Evolutionary conservation across 2,329 filamentous ascomycete genomes (phyloP), one percentile per base, ranked within the genome.

Genomic region (Trichoderma sp.): DNA sequence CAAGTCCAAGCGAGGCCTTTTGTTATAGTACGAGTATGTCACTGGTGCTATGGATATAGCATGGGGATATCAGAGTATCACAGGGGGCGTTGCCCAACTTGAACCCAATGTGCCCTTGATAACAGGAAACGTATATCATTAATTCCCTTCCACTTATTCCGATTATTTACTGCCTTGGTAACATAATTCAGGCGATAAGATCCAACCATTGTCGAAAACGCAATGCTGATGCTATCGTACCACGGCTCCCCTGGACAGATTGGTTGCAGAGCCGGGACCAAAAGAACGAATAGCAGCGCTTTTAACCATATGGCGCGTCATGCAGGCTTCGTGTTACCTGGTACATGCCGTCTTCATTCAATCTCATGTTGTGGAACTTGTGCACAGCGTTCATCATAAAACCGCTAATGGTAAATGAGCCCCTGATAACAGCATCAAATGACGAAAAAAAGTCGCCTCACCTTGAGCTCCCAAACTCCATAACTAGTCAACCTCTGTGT

Each of bases 391-490:
- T 12, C 13, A 23, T 36, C 50, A 47, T 26, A 8, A 66, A 72
- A 65, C 65, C 34, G 65, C 71, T 69, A 69, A 30, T 30, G 34
- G 63, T 50, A 63, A 69, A 69, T 69, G 65, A 72, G 71, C 71
- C 28, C 71, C 71, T 59, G 58, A 32, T 59, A 50, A 15, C 30
- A 59, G 3, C 47, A 69, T 28, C 28, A 34, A 53, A 69, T 47
- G 58, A 50, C n/a, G n/a, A 63, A n/a, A 63, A 53, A 68, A 69
- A 53, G 47, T 65, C 66, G 65, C 65, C 71, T 72, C 71, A 72
- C 71, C 71, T 72, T 68, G 65, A 59, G 65, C 59, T 36, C 59
- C 43, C 50, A 28, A 70, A 64, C 47, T 68, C 71, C 71, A 61
- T 61, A 20, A 61, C 28, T n/a, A 34, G 23, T 26, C 23, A 53